phyloP scores from a whole-genome alignment of 768 basidiomycete species.

The Candolleomyces eurysporus region DNA sequence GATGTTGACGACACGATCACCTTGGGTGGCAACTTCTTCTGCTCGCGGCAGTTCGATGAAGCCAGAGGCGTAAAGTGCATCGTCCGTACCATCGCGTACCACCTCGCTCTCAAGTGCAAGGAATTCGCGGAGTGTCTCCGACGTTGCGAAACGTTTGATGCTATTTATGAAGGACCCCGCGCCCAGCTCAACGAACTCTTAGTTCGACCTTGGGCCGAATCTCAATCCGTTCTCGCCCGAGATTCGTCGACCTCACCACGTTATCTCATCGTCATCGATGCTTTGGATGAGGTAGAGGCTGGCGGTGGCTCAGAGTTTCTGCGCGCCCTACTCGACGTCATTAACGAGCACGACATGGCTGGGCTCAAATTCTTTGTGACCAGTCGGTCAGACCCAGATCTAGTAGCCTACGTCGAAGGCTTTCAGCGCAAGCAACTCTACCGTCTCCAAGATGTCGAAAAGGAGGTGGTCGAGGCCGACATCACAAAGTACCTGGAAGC shows the following conservation, averaged over 20 bases:
- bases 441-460: slow-evolving; percentile 9
- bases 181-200: slow-evolving; percentile 7
- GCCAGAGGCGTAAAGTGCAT: slow-evolving; percentile 9
- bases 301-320: slow-evolving; percentile 15
- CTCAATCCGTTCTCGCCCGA: neutral
- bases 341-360: slow-evolving; percentile 7
- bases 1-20: slow-evolving; percentile 1
- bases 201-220: slow-evolving; percentile 1
- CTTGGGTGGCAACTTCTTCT: slow-evolving; percentile 21
- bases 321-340: slow-evolving; percentile 10
- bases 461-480: slow-evolving; percentile 1
- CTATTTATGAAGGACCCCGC: neutral
- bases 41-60: slow-evolving; percentile 20
- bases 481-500: slow-evolving; percentile 4
- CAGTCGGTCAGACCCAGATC: slow-evolving; percentile 17
- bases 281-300: slow-evolving; percentile 17
- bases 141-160: neutral
- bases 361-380: slow-evolving; percentile 23
- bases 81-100: slow-evolving; percentile 16
- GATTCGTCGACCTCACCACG: slow-evolving; percentile 2
- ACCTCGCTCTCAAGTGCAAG: slow-evolving; percentile 11
- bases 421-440: slow-evolving; percentile 3
- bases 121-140: slow-evolving; percentile 11
- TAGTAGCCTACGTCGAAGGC: slow-evolving; percentile 8
- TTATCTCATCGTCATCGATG: slow-evolving; percentile 21